Evolutionary conservation across 148 eudicot genomes (phyloP), one percentile per base, ranked within the genome.

Genomic region (Vaccinium corymbosum): DNA sequence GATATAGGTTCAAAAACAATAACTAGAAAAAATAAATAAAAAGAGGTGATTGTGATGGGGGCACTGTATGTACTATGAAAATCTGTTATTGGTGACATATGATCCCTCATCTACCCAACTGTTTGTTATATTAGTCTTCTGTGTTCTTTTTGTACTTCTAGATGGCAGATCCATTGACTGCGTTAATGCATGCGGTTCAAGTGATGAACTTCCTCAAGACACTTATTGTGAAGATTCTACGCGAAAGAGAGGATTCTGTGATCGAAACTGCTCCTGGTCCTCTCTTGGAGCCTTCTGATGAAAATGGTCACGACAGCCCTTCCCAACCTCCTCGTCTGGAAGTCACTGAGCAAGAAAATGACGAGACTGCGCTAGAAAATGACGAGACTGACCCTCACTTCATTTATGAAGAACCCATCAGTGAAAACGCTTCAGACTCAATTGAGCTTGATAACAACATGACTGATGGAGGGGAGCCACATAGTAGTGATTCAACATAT

Each of bases 191-290:
- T 51, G 98, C 94, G 7, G 98, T 97, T 78, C 93, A 89, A 91
- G 97, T 97, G 82, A 97, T 97, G 98, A 97, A 97, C 89, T 97
- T 97, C 85, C 95, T 97, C 57, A 97, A 92, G 90, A 89, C 97
- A 76, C 95, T 97, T 6, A 93, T 97, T 29, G 91, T 90, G 73
- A 97, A 92, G 85, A 89, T 92, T 42, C 64, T 97, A 64, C 86
- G 86, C 48, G 97, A 91, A 82, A 90, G 98, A 87, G 92, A 91
- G 87, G 94, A 92, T 80, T 86, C 93, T 6, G 27, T 85, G 72
- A 78, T 86, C 29, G 92, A 91, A 78, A 87, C 89, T 29, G 80
- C 86, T 71, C 89, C 89, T n/a, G 80, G 82, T 55, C 86, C 94
- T 19, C 84, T 84, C 66, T 80, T 83, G 22, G 94, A 90, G 62